phyloP scores from a whole-genome alignment of 148 eudicot species.

The Polygonum aviculare region DNA sequence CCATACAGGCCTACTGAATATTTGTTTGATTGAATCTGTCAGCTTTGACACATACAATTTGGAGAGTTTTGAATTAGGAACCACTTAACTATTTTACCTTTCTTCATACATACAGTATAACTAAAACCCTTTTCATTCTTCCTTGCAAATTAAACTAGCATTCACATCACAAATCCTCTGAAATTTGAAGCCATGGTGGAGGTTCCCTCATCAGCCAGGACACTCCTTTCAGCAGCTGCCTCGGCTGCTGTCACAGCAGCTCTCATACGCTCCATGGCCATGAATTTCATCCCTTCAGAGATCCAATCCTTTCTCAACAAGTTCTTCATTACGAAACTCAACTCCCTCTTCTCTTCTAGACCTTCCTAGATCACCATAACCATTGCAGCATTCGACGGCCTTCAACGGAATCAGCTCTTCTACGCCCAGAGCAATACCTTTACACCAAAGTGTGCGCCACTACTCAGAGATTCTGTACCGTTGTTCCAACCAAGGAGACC shows the following conservation, averaged over 20 bases:
- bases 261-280: neutral
- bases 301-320: neutral
- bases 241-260: neutral
- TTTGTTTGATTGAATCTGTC: no score
- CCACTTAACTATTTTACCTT: neutral
- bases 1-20: no score
- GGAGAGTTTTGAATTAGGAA: no score
- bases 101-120: neutral
- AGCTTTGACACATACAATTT: no score
- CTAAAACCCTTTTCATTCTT: neutral
- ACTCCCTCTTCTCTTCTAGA: neutral
- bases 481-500: constrained; percentile 5
- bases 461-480: neutral
- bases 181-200: neutral
- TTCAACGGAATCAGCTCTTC: neutral
- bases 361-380: neutral
- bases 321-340: no score
- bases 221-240: no score
- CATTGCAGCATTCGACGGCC: neutral
- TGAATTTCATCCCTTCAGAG: neutral
- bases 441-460: constrained; percentile 2
- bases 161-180: no score
- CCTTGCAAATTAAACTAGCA: neutral
- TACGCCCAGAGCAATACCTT: neutral
- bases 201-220: constrained; percentile 8